Conservation (phyloP, 352 stramenopile genomes). For the Phytophthora hibernalis region DNA sequence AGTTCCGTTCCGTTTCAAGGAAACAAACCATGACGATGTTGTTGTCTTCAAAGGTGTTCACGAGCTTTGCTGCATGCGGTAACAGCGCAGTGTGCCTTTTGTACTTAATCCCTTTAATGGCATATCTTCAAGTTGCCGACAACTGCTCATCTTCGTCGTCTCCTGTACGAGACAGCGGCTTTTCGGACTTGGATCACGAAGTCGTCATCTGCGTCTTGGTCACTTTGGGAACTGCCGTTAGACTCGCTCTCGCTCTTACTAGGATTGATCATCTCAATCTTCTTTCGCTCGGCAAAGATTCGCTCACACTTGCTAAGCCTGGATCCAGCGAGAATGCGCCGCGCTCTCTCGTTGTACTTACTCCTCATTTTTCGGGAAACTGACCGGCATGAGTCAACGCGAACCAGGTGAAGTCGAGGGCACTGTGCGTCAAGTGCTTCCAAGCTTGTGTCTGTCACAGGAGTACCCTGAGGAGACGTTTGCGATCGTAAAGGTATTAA, state of each 20-base stretch:
- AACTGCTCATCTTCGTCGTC: constrained; percentile 10
- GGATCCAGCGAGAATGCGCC: constrained; percentile 21
- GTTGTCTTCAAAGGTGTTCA: constrained; percentile 8
- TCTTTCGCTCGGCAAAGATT: constrained; percentile 48
- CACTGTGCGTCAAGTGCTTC: constrained; percentile 49
- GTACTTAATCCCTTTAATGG: too few species aligned
- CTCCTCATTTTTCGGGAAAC: constrained; percentile 59
- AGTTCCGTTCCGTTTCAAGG: constrained; percentile 65
- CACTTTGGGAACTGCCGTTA: constrained; percentile 33
- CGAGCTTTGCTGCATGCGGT: background rate
- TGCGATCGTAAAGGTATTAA: too few species aligned
- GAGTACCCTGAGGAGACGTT: constrained; percentile 46
- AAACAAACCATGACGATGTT: constrained; percentile 36
- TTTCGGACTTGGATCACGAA: constrained; percentile 35
- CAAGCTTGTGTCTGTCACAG: constrained; percentile 56
- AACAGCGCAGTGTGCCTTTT: background rate
- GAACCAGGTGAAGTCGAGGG: constrained; percentile 55
- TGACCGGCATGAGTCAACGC: constrained; percentile 73
- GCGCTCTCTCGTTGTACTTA: constrained; percentile 42
- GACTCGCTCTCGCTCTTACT: constrained; percentile 49
- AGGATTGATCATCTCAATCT: constrained; percentile 40
- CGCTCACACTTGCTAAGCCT: constrained; percentile 44
- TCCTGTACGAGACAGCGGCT: constrained; percentile 12
- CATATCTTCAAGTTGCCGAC: background rate
- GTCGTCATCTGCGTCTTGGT: constrained; percentile 21